Percentiles rank a stretch among this genome's conserved stretches.
Conservation (phyloP, 257 asterid genomes). For the Primulina tabacum region DNA sequence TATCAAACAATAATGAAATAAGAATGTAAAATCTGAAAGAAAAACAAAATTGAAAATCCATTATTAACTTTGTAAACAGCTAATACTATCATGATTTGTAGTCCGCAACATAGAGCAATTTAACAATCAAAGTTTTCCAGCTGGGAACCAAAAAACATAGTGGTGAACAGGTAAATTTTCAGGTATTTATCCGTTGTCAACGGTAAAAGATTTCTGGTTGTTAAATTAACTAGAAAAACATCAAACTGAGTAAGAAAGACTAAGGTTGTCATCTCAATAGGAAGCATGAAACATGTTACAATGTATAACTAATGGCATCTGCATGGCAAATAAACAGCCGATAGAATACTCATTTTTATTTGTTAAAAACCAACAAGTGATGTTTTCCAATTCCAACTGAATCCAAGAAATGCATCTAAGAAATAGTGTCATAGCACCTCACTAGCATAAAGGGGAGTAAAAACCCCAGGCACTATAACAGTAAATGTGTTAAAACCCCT, state of each 20-base stretch:
- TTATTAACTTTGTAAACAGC: slow-evolving; percentile 6
- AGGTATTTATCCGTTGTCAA: not conserved
- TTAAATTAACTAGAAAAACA: no score
- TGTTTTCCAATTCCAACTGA: not conserved
- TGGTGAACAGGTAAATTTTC: not conserved
- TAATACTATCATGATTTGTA: slow-evolving; percentile 2
- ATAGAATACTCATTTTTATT: not conserved
- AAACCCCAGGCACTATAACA: not conserved
- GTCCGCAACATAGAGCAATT: not conserved
- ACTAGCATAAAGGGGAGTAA: not conserved
- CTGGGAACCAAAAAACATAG: not conserved
- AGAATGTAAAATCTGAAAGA: slow-evolving; percentile 11
- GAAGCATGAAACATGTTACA: not conserved
- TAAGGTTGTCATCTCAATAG: not conserved
- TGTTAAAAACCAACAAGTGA: not conserved
- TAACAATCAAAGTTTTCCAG: not conserved
- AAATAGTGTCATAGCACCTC: not conserved
- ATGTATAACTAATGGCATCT: not conserved
- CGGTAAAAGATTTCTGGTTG: no score
- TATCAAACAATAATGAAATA: slow-evolving; percentile 23
- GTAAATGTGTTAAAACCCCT: not conserved
- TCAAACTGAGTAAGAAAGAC: not conserved
- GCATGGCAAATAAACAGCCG: not conserved
- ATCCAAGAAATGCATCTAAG: not conserved
- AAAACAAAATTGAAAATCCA: slow-evolving; percentile 3